phyloP scores from a whole-genome alignment of 2,329 filamentous ascomycete genomes.

The Rhexocercosporidium sp. region DNA sequence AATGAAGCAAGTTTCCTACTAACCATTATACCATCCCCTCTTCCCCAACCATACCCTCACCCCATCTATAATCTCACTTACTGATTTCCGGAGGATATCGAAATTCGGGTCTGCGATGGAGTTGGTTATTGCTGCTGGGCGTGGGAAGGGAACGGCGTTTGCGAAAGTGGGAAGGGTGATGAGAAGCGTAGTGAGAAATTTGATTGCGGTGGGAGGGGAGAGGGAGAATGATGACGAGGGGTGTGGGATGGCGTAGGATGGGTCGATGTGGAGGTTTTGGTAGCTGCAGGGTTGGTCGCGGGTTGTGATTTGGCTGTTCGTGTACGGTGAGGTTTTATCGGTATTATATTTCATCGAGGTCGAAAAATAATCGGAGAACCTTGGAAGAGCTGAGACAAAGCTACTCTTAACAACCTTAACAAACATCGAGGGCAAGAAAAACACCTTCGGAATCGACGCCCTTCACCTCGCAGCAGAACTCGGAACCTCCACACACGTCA shows the following conservation, averaged over 20 bases:
- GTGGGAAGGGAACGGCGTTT: not conserved
- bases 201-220: not conserved
- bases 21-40: not conserved
- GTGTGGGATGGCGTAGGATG: too few species aligned
- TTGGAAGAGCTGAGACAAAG: too few species aligned
- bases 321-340: too few species aligned
- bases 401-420: not conserved
- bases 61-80: not conserved
- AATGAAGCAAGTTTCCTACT: not conserved
- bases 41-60: not conserved
- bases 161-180: not conserved
- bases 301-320: too few species aligned
- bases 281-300: too few species aligned
- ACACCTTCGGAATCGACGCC: not conserved
- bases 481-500: not conserved
- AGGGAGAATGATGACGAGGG: not conserved
- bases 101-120: conserved; percentile 7
- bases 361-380: too few species aligned
- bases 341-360: too few species aligned
- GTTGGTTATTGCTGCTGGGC: not conserved
- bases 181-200: not conserved
- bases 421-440: not conserved
- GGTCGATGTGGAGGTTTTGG: too few species aligned
- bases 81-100: not conserved
- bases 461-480: not conserved